Base-by-base conservation (phyloP, 495 filamentous ascomycete genomes). In the Lasiosphaeris hirsuta region DNA sequence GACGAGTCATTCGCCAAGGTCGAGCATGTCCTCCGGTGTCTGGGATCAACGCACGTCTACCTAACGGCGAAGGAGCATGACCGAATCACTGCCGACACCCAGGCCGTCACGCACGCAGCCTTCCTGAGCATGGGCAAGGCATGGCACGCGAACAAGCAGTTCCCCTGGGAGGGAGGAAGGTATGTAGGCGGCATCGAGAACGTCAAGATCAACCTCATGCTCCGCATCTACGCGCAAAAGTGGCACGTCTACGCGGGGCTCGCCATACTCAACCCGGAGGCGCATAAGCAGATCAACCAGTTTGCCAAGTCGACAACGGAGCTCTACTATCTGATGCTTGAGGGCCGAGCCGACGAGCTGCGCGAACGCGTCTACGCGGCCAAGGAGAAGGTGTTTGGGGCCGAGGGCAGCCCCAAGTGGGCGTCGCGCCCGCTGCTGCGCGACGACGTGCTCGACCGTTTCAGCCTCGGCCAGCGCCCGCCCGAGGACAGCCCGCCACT, bases 171-270 rank as follows among this genome's bases (percentile, higher is more conserved):
- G 62, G 84, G 89, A 44, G 82, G 84, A 7, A 90, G 93, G 56
- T 98, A 96, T 76, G 81, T 96, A 3, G 93, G 94, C 50, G 94
- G 95, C 19, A 96, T 98, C 67, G 94, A 98, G 75, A 98, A 98
- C 72, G 90, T 97, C 67, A 98, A 98, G 76, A 97, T 97, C 73
- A 98, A 98, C 72, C 84, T 97, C 58, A 97, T 90, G 39, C 74
- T 98, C 58, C 90, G 94, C 63, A 98, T 98, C 71, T 98, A 97
- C 75, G 86, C 88, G 56, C 95, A 96, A 71, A 97, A 97, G 72
- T 98, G 94, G 94, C 94, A 98, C 72, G 94, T 98, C 54, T 98
- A 98, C 70, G 94, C 94, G 35, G 94, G 94, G 4, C 85, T 98
- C 7, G 94, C 95, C 6, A 98, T 98, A 70, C 80, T 98, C 39